Conservation (phyloP, 2,329 filamentous ascomycete genomes). For the Phaeosphaeria sp. region DNA sequence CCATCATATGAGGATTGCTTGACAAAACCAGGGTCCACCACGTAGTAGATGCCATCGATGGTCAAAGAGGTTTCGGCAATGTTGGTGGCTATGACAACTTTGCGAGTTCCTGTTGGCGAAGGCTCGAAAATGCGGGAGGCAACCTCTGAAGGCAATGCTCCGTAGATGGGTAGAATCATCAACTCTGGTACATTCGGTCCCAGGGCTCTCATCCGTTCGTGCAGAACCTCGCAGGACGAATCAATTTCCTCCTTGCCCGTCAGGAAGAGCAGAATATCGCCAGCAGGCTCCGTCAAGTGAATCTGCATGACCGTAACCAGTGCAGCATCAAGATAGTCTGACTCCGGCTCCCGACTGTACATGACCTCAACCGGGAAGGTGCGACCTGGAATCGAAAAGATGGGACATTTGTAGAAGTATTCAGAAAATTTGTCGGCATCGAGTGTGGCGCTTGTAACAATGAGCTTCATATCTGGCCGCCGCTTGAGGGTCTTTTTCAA, state of each 20-base stretch:
- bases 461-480: conserved; percentile 91
- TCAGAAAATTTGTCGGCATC: conserved; percentile 97
- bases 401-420: conserved; percentile 95
- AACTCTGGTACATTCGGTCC: conserved; percentile 90
- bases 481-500: conserved; percentile 86
- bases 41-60: conserved; percentile 97
- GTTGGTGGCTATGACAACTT: conserved; percentile 97
- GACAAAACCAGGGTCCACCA: conserved; percentile 95
- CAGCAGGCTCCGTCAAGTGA: conserved; percentile 87
- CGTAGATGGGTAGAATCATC: conserved; percentile 94
- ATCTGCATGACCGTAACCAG: conserved; percentile 99
- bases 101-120: conserved; percentile 81
- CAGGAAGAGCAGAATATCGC: conserved; percentile 95
- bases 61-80: conserved; percentile 98
- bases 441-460: conserved; percentile 98
- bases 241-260: conserved; percentile 99
- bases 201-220: conserved; percentile 94
- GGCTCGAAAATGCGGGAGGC: conserved; percentile 95
- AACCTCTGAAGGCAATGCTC: conserved; percentile 89
- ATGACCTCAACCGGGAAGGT: conserved; percentile 96
- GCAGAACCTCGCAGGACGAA: conserved; percentile 88
- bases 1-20: conserved; percentile 98
- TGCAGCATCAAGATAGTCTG: conserved; percentile 91
- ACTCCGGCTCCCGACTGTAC: conserved; percentile 93
- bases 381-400: conserved; percentile 93